Evolutionary conservation across 2,329 filamentous ascomycete genomes (phyloP).

Genomic region (Monosporascus cannonballus): DNA sequence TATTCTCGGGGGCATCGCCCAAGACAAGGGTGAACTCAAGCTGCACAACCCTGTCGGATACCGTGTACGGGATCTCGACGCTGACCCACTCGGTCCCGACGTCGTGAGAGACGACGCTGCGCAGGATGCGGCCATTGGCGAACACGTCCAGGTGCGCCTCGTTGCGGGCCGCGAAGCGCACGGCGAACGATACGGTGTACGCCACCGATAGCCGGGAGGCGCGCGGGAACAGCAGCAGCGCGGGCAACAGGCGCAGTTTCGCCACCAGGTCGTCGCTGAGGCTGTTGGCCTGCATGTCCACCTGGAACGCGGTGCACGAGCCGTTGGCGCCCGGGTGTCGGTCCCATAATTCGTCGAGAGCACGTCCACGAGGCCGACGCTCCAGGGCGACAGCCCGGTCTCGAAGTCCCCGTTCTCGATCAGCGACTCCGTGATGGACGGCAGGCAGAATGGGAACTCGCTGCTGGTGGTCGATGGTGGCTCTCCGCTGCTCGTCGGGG

Average conservation of each 20-base stretch:
- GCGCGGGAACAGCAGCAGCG: conserved; percentile 8
- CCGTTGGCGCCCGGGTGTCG: conserved; percentile 10
- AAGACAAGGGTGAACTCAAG: conserved; percentile 16
- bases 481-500: no score
- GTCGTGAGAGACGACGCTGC: conserved; percentile 29
- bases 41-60: conserved; percentile 14
- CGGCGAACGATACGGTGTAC: conserved; percentile 12
- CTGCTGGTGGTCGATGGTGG: conserved; percentile 1
- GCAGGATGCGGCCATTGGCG: conserved; percentile 36
- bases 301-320: conserved; percentile 17
- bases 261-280: conserved; percentile 15
- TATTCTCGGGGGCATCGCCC: conserved; percentile 8
- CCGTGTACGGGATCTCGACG: conserved; percentile 44
- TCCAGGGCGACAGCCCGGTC: conserved; percentile 19
- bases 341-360: conserved; percentile 18
- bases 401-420: conserved; percentile 24
- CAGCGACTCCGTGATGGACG: conserved; percentile 1
- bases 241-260: conserved; percentile 16
- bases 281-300: conserved; percentile 15
- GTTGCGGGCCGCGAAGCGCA: conserved; percentile 20
- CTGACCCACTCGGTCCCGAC: conserved; percentile 29
- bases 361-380: conserved; percentile 19
- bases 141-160: conserved; percentile 29
- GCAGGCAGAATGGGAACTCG: conserved; percentile 2
- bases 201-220: conserved; percentile 6